Evolutionary conservation across 768 basidiomycete genomes (phyloP), one percentile per base, ranked within the genome.

Genomic region (Epithele typhae): DNA sequence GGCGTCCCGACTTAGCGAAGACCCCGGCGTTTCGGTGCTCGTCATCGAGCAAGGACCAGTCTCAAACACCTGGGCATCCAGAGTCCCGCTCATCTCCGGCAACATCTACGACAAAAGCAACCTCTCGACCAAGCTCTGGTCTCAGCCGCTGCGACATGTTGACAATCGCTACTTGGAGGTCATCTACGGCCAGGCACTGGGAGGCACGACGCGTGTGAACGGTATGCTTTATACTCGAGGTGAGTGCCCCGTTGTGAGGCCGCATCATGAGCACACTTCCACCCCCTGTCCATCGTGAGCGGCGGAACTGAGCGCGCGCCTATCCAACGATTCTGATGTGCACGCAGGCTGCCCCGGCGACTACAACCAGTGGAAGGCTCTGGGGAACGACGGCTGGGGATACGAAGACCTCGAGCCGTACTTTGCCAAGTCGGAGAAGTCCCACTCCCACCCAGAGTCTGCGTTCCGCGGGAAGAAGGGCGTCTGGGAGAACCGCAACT

Each of bases 1-100:
- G 5, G 80, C 79, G 14, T 66, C 78, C 3, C 69, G 81, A 19
- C 62, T 82, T 14, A 73, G 69, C 12, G 81, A 82, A 59, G 69
- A 78, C 45, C 73, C 76, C 1, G 61, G 59, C 0, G 54, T 78
- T 19, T 68, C 69, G 8, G 77, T 82, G 15, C 66, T 82, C 8
- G 57, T 82, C 2, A 55, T 82, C 2, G 81, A 82, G 56, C 71
- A 77, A 18, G 81, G 81, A 1, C 68, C 30, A n/a, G 19, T 49
- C 15, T 30, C 43, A 4, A 22, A 49, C 21, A 25, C 38, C 1
- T 50, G 49, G 52, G 34, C 32, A 53, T 38, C 37, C 2, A 6
- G 54, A 14, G 55, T 60, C 12, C 67, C 67, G 0, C 43, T 68
- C 6, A 47, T 64, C 5, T 68, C 66, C 0, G 43, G 48, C 14